A percentile compares a stretch with the other conserved stretches of the same genome.
phyloP scores from a whole-genome alignment of 305 asterid genomes.

The Ruellia speciosa region DNA sequence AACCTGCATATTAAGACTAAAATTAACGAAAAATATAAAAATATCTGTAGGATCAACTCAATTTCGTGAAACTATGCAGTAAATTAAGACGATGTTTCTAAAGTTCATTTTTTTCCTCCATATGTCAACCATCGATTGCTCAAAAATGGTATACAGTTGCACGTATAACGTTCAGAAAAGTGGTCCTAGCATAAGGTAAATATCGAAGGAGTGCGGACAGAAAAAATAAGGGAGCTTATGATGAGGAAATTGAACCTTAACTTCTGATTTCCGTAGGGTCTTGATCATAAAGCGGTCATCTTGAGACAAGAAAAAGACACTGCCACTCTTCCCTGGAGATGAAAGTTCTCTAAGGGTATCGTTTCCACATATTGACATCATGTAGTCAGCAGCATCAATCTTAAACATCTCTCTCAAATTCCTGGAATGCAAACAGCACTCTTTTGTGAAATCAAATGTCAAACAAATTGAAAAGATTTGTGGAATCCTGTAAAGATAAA shows the following conservation, averaged over 20 bases:
- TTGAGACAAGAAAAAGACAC: constrained; percentile 90
- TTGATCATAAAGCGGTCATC: constrained; percentile 98
- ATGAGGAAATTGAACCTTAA: constrained; percentile 55
- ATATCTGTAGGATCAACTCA: neutral
- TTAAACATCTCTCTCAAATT: constrained; percentile 93
- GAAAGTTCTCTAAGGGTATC: constrained; percentile 96
- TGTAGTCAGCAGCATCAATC: constrained; percentile 96
- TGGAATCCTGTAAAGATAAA: neutral
- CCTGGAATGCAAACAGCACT: constrained; percentile 32
- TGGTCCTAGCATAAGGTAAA: no score
- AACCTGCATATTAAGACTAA: constrained; percentile 50
- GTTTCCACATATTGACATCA: constrained; percentile 97
- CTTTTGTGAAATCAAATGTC: constrained; percentile 17
- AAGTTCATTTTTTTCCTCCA: no score
- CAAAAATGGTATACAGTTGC: no score
- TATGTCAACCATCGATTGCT: no score
- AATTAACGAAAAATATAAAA: neutral
- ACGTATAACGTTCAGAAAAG: no score
- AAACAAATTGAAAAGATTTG: neutral
- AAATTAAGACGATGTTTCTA: no score
- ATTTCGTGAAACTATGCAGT: no score
- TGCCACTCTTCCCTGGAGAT: constrained; percentile 99
- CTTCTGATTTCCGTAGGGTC: constrained; percentile 91
- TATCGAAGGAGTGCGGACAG: no score
- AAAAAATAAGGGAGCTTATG: constrained; percentile 10